Conservation (phyloP, 1,284 basidiomycete species). For the Malassezia vespertilionis region DNA sequence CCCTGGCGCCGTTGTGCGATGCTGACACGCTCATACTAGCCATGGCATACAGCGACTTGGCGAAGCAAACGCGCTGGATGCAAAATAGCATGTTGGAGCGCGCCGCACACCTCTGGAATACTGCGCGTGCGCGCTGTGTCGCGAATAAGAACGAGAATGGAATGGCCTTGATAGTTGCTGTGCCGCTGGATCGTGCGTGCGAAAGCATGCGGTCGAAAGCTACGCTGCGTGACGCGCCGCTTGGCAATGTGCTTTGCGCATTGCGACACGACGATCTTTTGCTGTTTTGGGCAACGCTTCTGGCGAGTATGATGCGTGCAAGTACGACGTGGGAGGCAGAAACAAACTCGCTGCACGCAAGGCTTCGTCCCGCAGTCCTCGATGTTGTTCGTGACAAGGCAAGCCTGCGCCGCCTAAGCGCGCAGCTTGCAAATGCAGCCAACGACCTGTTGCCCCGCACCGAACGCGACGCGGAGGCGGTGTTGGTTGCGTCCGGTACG, state of each 20-base stretch:
- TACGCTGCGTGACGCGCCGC: constrained; percentile 11
- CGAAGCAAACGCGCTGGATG: not conserved
- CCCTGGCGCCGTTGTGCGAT: not conserved
- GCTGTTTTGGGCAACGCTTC: constrained; percentile 27
- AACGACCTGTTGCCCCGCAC: not conserved
- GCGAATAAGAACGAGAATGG: not conserved
- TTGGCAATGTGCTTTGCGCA: constrained; percentile 28
- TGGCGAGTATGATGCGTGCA: constrained; percentile 23
- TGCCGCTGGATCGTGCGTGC: constrained; percentile 25
- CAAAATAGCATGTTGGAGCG: not conserved
- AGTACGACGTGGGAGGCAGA: not conserved
- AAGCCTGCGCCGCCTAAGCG: not conserved
- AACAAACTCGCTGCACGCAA: not conserved
- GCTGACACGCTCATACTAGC: constrained; percentile 6
- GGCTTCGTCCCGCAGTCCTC: constrained; percentile 2
- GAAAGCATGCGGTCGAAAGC: too few species aligned
- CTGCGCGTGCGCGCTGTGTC: constrained; percentile 6
- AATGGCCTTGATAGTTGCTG: constrained; percentile 25
- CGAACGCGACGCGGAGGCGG: constrained; percentile 2
- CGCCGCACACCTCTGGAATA: constrained; percentile 3
- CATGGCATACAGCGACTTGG: not conserved
- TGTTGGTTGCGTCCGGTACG: constrained; percentile 7
- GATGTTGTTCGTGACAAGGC: constrained; percentile 9
- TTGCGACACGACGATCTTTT: constrained; percentile 27
- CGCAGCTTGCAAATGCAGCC: not conserved